phyloP scores from a whole-genome alignment of 2,329 filamentous ascomycete genomes.

The Phyllachora maydis region DNA sequence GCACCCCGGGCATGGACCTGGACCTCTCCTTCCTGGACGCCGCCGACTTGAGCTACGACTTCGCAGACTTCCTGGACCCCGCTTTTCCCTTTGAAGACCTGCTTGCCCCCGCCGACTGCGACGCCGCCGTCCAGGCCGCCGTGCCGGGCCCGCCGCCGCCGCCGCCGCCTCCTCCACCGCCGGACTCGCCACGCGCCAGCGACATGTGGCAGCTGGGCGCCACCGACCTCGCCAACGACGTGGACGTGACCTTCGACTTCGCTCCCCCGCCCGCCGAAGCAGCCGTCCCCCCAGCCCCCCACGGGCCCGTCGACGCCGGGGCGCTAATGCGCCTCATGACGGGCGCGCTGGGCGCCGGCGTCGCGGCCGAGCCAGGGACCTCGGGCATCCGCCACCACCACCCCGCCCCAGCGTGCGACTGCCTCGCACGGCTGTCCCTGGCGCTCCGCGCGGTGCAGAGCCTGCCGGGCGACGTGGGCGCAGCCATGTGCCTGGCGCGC shows the following conservation, averaged over 20 bases:
- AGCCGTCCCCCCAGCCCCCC: not conserved
- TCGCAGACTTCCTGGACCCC: constrained; percentile 15
- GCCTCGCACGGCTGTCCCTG: constrained; percentile 26
- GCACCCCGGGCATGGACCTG: constrained; percentile 9
- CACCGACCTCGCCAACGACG: not conserved
- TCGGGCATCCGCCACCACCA: constrained; percentile 2
- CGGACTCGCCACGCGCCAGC: no score
- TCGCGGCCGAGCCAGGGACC: constrained; percentile 1
- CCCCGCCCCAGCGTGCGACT: constrained; percentile 16
- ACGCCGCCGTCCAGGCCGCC: constrained; percentile 2
- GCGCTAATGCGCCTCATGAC: constrained; percentile 1
- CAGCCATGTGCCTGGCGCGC: constrained; percentile 25
- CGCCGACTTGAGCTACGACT: constrained; percentile 10
- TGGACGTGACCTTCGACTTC: constrained; percentile 5
- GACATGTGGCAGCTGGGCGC: not conserved
- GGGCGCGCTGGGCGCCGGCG: not conserved
- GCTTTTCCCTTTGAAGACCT: constrained; percentile 5
- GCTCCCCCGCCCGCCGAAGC: not conserved
- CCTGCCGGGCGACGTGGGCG: constrained; percentile 20
- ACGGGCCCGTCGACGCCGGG: not conserved
- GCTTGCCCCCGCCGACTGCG: constrained; percentile 1
- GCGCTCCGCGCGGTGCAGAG: constrained; percentile 26
- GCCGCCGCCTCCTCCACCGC: no score
- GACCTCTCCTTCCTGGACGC: constrained; percentile 15
- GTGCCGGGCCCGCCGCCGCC: no score